Conservation (phyloP, 805 yeast species). For the Myxozyma vanderwaltii region DNA sequence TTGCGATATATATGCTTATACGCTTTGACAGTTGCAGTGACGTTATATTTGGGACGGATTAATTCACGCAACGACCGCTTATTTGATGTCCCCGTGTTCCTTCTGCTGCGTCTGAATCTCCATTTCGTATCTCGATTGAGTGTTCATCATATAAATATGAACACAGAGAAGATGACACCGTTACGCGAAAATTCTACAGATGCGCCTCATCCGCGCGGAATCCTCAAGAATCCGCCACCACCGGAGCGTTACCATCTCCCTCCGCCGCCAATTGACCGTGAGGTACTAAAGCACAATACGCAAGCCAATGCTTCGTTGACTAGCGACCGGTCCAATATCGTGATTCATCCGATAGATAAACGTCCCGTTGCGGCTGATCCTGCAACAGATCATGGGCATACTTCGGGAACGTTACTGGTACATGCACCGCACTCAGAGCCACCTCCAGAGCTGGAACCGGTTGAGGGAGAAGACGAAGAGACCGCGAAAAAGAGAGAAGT, state of each 20-base stretch:
- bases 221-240: conserved; percentile 28
- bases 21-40: no score
- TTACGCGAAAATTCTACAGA: background rate
- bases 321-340: conserved; percentile 17
- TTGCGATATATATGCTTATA: background rate
- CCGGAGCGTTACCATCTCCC: conserved; percentile 17
- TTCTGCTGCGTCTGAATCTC: no score
- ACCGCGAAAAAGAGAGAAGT: conserved; percentile 2
- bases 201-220: conserved; percentile 22
- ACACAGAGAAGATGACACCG: background rate
- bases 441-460: background rate
- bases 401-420: conserved; percentile 8
- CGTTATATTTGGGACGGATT: no score
- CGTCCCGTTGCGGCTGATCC: conserved; percentile 9
- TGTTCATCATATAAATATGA: background rate
- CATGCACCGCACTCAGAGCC: conserved; percentile 8
- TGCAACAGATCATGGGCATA: conserved; percentile 13
- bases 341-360: conserved; percentile 13
- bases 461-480: conserved; percentile 3
- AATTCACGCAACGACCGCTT: no score
- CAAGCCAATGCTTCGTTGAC: conserved; percentile 20
- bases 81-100: no score
- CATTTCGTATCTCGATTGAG: no score
- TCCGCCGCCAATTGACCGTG: conserved; percentile 28
- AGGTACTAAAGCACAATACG: conserved; percentile 21